Base-by-base conservation (phyloP, 768 basidiomycete species). In the Pleurotus giganteus region DNA sequence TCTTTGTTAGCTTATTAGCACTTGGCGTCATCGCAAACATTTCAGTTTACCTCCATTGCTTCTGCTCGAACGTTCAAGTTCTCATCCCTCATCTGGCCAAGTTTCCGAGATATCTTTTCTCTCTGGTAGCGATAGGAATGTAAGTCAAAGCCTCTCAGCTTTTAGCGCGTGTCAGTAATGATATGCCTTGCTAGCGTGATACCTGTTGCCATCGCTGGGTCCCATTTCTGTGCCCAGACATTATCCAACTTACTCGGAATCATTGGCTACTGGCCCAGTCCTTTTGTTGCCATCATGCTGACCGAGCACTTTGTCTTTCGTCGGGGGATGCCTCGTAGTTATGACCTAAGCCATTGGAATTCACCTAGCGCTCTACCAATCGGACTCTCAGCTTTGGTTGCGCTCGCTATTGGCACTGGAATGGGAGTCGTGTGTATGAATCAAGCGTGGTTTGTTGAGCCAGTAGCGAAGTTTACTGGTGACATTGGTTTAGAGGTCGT, bases 391-490 rank as follows among this genome's bases (percentile, higher is more conserved):
- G 88, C 87, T 2, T 58, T 88, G 4, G 54, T 73, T 0, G 76
- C 89, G 0, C 74, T 75, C 47, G 53, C 73, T 0, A 71, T 79
- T 12, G 73, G 83, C 2, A 83, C 83, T 51, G 81, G 70, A 6
- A 71, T 89, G 17, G 69, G 85, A 21, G 70, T 90, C 4, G 83
- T 85, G 4, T 82, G 75, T 47, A 91, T 91, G 82, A 71, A 79
- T 55, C 88, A 92, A 61, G 79, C 73, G 11, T 90, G 84, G 82
- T 91, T 82, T 63, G 68, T 71, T 2, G 89, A 89, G 1, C 88
- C 88, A 0, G 83, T 91, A n/a, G 88, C 87, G 3, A 60, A 64
- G 32, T 70, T 62, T 6, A 75, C 84, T 9, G 89, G 89, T 2
- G 89, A 91, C 65, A 82, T 91, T 50, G 89, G 86, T 2, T 79